Evolutionary conservation across 1,139 yeast species (phyloP).

Genomic region (Scheffersomyces segobiensis): DNA sequence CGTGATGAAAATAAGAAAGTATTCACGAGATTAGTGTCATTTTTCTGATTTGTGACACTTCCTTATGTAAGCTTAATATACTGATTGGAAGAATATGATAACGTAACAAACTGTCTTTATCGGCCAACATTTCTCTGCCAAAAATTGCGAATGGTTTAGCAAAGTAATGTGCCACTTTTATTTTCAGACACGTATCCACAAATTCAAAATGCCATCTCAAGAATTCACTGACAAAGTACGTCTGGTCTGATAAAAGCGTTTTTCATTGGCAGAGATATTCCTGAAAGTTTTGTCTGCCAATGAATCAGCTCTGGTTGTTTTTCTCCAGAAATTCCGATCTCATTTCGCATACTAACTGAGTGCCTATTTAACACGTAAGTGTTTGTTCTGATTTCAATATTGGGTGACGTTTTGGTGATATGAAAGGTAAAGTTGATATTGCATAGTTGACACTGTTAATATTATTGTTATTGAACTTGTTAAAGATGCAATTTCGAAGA

Average conservation of each 20-base stretch:
- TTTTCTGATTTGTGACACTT: not conserved
- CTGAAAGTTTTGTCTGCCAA: not conserved
- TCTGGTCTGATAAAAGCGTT: constrained; percentile 6
- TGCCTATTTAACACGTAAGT: not conserved
- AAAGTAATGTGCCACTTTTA: not conserved
- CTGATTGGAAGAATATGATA: not conserved
- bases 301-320: not conserved
- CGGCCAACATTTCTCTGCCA: not conserved
- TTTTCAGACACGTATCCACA: not conserved
- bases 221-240: constrained; percentile 56
- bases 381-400: not conserved
- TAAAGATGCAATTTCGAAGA: too few species aligned
- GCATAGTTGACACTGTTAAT: not conserved
- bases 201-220: constrained; percentile 48
- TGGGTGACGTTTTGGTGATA: not conserved
- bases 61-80: not conserved
- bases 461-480: not conserved
- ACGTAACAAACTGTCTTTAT: not conserved
- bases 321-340: not conserved
- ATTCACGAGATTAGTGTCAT: not conserved
- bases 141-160: not conserved
- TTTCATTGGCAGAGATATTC: not conserved
- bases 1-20: not conserved
- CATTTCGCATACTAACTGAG: not conserved
- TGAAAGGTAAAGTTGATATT: not conserved